phyloP scores from a whole-genome alignment of 768 basidiomycete genomes.

The Rhodocollybia butyracea region DNA sequence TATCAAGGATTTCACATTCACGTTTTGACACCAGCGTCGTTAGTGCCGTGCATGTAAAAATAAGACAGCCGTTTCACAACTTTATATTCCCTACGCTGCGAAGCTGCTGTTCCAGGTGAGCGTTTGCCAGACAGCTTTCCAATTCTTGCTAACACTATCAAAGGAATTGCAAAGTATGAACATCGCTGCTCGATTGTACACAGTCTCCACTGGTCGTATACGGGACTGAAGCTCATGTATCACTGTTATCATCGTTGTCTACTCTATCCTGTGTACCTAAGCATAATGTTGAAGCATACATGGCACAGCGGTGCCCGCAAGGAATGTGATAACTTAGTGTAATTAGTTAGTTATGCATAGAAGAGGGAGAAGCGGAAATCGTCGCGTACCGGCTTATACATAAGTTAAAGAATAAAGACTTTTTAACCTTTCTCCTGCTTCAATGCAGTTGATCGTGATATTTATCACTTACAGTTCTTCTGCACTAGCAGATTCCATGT shows the following conservation, averaged over 20 bases:
- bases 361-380: no score
- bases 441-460: no score
- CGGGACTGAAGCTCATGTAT: slow-evolving; percentile 45
- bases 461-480: no score
- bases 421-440: no score
- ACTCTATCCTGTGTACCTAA: background rate
- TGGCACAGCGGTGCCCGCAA: no score
- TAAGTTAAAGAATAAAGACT: no score
- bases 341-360: no score
- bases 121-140: slow-evolving; percentile 3
- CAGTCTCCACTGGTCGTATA: slow-evolving; percentile 83
- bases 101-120: slow-evolving; percentile 92
- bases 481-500: no score
- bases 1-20: background rate
- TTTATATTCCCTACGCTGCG: slow-evolving; percentile 95
- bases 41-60: slow-evolving; percentile 95
- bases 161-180: slow-evolving; percentile 97
- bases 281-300: no score
- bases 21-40: slow-evolving; percentile 1
- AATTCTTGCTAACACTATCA: slow-evolving; percentile 23
- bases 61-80: slow-evolving; percentile 89
- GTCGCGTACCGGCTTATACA: no score
- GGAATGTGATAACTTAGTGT: no score
- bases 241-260: slow-evolving; percentile 9
- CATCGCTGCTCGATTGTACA: slow-evolving; percentile 84